Conservation (phyloP, 2,329 filamentous ascomycete species). For the Aureobasidium sp. region DNA sequence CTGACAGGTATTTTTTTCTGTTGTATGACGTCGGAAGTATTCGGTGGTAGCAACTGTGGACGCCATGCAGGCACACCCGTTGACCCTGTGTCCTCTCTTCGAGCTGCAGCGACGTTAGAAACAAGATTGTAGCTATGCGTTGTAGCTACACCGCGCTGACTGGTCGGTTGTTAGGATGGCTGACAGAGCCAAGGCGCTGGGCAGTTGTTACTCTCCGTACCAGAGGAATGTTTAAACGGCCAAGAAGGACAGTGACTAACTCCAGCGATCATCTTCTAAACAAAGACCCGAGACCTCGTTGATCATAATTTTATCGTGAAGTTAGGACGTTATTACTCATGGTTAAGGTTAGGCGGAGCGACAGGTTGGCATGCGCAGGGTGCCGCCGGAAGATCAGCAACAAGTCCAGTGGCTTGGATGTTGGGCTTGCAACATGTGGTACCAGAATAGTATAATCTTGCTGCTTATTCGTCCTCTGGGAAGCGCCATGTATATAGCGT, state of each 20-base stretch:
- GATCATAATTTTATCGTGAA: neutral
- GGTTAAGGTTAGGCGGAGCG: slow-evolving; percentile 8
- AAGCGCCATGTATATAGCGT: neutral
- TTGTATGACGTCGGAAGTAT: slow-evolving; percentile 10
- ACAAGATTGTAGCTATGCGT: slow-evolving; percentile 5
- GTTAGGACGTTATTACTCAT: neutral
- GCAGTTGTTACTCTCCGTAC: neutral
- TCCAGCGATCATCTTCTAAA: neutral
- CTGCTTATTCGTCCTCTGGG: slow-evolving; percentile 8
- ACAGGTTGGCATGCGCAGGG: neutral
- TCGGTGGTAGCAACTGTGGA: neutral
- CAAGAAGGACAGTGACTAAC: neutral
- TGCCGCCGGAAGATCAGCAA: slow-evolving; percentile 1
- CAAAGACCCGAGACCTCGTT: slow-evolving; percentile 2
- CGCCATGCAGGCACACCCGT: slow-evolving; percentile 13
- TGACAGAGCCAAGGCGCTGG: slow-evolving; percentile 4
- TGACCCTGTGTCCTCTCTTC: neutral
- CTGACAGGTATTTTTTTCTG: slow-evolving; percentile 7
- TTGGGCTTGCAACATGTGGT: slow-evolving; percentile 4
- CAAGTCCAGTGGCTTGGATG: slow-evolving; percentile 7
- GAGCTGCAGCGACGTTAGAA: neutral
- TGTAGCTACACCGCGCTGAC: neutral
- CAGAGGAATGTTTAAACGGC: slow-evolving; percentile 2
- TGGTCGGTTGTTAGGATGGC: neutral
- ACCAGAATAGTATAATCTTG: slow-evolving; percentile 4